Evolutionary conservation across 768 basidiomycete genomes (phyloP).

Genomic region (Antrodiella citrinella): DNA sequence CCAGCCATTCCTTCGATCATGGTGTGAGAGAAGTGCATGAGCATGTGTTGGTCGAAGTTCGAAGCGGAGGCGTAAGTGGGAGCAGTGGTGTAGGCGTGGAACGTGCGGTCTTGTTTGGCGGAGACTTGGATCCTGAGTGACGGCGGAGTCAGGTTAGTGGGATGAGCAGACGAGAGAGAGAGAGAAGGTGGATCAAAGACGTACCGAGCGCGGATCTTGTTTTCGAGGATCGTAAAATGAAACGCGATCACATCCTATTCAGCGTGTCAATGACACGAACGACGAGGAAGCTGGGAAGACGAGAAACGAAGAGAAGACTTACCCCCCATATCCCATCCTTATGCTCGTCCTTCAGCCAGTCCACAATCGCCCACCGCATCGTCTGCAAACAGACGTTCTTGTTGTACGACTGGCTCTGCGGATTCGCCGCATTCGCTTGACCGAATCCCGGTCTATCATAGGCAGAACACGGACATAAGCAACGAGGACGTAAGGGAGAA

Average conservation of each 20-base stretch:
- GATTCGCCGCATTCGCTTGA: constrained; percentile 26
- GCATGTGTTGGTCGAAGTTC: no score
- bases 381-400: constrained; percentile 34
- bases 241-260: constrained; percentile 40
- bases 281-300: neutral
- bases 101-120: constrained; percentile 21
- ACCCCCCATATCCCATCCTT: constrained; percentile 40
- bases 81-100: constrained; percentile 18
- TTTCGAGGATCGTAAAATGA: constrained; percentile 36
- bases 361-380: constrained; percentile 43
- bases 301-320: constrained; percentile 13
- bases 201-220: constrained; percentile 35
- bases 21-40: no score
- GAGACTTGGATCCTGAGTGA: constrained; percentile 27
- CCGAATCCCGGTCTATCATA: constrained; percentile 39
- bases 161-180: no score
- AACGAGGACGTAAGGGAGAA: neutral
- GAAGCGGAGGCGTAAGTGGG: neutral
- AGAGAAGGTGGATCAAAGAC: constrained; percentile 7
- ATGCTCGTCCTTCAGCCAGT: constrained; percentile 41
- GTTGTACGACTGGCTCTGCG: constrained; percentile 39
- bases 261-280: neutral
- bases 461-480: neutral
- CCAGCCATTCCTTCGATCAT: no score
- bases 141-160: neutral